These are phyloP conservation scores for Arthroderma sp. DNA, from an alignment of 2,329 filamentous ascomycete genomes.

Conservation along the genomic window DNA sequence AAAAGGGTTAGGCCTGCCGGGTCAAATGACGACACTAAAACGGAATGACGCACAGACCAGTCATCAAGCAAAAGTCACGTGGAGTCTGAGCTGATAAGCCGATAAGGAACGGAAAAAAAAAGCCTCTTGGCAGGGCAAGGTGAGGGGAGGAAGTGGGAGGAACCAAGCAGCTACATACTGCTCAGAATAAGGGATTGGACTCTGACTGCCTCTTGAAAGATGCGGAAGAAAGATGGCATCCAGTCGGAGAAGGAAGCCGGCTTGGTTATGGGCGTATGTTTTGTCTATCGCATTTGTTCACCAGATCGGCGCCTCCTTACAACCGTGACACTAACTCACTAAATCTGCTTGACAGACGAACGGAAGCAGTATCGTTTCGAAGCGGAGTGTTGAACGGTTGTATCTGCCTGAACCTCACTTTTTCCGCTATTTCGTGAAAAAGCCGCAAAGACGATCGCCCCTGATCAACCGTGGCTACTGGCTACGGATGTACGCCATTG, in stretches of 20 bases:
- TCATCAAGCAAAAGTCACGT: conserved; percentile 16
- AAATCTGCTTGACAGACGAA: conserved; percentile 49
- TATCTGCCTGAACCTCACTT: conserved; percentile 75
- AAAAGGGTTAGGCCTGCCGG: conserved; percentile 2
- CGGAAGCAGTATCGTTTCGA: conserved; percentile 82
- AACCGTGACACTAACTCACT: not conserved
- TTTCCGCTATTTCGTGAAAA: conserved; percentile 76
- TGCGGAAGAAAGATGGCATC: conserved; percentile 4
- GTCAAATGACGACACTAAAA: conserved; percentile 7
- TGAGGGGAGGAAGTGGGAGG: too few species aligned
- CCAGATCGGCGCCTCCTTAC: not conserved
- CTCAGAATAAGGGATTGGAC: not conserved
- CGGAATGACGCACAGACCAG: conserved; percentile 24
- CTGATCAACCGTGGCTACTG: conserved; percentile 85
- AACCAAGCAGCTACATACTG: too few species aligned
- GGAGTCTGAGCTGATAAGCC: too few species aligned
- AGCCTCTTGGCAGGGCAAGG: too few species aligned
- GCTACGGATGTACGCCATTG: conserved; percentile 70
- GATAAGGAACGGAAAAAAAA: too few species aligned
- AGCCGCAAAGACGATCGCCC: conserved; percentile 69
- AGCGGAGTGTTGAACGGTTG: conserved; percentile 78
- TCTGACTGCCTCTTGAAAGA: not conserved
- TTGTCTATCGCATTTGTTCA: not conserved
- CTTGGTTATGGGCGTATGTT: conserved; percentile 40
- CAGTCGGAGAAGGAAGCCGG: conserved; percentile 34